phyloP scores from a whole-genome alignment of 2,329 filamentous ascomycete genomes.

The Penicillium sp. region DNA sequence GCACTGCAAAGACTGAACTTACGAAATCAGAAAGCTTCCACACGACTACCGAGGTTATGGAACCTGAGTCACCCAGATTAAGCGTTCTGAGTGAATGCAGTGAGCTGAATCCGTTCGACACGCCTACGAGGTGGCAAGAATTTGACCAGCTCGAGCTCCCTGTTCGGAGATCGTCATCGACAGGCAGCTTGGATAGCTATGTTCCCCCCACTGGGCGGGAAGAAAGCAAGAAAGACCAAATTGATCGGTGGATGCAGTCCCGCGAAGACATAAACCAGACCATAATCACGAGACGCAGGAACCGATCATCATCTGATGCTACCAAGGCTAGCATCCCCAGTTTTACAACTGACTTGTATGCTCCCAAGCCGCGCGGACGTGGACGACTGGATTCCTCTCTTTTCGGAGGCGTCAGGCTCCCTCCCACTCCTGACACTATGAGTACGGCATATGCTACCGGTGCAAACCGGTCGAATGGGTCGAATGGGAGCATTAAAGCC shows the following conservation, averaged over 20 bases:
- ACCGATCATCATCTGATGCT: constrained; percentile 17
- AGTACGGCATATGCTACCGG: constrained; percentile 35
- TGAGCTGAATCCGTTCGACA: constrained; percentile 36
- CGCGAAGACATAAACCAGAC: constrained; percentile 16
- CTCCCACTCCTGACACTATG: constrained; percentile 45
- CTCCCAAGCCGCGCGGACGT: constrained; percentile 23
- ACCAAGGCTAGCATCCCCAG: constrained; percentile 20
- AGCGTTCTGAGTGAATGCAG: constrained; percentile 47
- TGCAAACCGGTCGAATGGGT: constrained; percentile 18
- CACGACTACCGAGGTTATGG: constrained; percentile 32
- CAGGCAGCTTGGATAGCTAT: constrained; percentile 17
- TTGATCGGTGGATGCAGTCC: constrained; percentile 34
- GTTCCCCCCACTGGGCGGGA: constrained; percentile 10
- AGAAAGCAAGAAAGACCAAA: constrained; percentile 22
- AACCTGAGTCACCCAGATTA: constrained; percentile 40
- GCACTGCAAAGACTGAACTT: constrained; percentile 24
- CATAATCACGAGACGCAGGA: constrained; percentile 16
- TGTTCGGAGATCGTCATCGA: constrained; percentile 17
- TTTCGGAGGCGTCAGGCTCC: constrained; percentile 34
- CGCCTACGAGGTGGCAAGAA: constrained; percentile 15
- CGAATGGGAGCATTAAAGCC: constrained; percentile 33
- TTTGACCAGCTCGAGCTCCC: constrained; percentile 30
- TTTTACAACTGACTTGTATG: constrained; percentile 25
- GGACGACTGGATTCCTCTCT: constrained; percentile 28
- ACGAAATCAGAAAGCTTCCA: constrained; percentile 37